phyloP scores from a whole-genome alignment of 106 monocot genomes.

The Dioscorea alata region DNA sequence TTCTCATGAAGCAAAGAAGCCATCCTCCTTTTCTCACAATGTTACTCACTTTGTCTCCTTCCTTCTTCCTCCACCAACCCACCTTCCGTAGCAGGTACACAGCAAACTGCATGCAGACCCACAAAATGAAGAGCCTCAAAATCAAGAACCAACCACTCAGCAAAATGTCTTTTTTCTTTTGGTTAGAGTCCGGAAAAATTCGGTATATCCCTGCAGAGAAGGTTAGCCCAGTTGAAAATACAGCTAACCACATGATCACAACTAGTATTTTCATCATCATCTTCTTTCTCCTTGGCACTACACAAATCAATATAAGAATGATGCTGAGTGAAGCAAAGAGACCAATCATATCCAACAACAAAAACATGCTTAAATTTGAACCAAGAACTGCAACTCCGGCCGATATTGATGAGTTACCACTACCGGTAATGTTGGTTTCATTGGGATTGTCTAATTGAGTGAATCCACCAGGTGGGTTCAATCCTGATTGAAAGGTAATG shows the following conservation, averaged over 20 bases:
- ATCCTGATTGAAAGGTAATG: constrained; percentile 23
- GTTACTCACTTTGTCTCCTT: neutral
- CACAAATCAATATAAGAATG: constrained; percentile 19
- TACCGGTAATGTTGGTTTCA: neutral
- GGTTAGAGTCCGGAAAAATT: neutral
- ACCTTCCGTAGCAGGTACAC: neutral
- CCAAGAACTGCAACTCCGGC: neutral
- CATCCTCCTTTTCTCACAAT: neutral
- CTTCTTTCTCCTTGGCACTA: neutral
- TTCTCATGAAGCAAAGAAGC: neutral
- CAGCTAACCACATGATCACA: constrained; percentile 18
- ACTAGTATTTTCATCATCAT: constrained; percentile 1
- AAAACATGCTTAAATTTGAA: neutral
- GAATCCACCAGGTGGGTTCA: constrained; percentile 30
- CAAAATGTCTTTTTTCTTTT: neutral
- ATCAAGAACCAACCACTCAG: neutral
- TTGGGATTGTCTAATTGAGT: neutral
- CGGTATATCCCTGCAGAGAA: neutral
- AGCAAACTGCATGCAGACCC: neutral
- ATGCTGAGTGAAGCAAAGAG: constrained; percentile 19
- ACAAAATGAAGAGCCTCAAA: neutral
- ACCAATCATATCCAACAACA: constrained; percentile 7
- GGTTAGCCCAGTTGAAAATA: constrained; percentile 2
- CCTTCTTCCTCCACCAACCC: neutral
- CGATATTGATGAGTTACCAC: too few species aligned